Conservation (phyloP, 139 green algal species). For the Eudorina sp. region DNA sequence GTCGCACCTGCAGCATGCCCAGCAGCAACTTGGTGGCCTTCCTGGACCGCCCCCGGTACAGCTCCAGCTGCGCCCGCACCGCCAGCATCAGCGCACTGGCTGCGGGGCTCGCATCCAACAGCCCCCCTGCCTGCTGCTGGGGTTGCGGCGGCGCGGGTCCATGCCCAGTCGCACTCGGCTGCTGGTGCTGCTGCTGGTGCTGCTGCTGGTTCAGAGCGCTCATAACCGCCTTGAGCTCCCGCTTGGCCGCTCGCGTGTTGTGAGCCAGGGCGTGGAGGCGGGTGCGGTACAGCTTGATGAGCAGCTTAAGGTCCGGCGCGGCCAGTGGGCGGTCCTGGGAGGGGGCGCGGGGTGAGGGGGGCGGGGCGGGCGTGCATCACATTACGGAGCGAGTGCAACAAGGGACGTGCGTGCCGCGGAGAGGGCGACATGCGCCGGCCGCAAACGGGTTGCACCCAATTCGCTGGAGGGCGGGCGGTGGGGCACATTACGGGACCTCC, state of each 20-base stretch:
- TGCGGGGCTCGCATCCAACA: background rate
- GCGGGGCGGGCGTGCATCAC: too few relatives aligned
- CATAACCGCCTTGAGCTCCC: constrained; percentile 46
- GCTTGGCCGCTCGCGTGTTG: constrained; percentile 45
- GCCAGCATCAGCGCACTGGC: constrained; percentile 1
- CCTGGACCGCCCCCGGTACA: constrained; percentile 10
- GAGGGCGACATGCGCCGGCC: too few relatives aligned
- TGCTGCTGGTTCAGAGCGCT: background rate
- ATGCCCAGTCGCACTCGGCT: too few relatives aligned
- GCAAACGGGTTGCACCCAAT: too few relatives aligned
- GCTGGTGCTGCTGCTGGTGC: background rate
- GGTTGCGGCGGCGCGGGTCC: background rate
- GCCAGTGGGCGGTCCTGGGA: background rate
- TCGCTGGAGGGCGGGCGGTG: too few relatives aligned
- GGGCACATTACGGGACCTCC: too few relatives aligned
- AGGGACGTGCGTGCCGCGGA: too few relatives aligned
- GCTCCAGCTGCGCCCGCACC: constrained; percentile 39
- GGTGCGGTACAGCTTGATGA: constrained; percentile 46
- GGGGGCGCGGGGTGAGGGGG: background rate
- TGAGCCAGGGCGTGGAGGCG: constrained; percentile 39
- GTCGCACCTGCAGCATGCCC: constrained; percentile 15
- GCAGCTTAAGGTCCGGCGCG: constrained; percentile 44
- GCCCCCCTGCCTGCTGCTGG: background rate
- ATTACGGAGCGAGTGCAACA: too few relatives aligned
- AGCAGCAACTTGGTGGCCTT: constrained; percentile 43